Evolutionary conservation across 371 early-diverging fungal genomes (phyloP), one percentile per base, ranked within the genome.

Genomic region (Rhizopus arrhizus): DNA sequence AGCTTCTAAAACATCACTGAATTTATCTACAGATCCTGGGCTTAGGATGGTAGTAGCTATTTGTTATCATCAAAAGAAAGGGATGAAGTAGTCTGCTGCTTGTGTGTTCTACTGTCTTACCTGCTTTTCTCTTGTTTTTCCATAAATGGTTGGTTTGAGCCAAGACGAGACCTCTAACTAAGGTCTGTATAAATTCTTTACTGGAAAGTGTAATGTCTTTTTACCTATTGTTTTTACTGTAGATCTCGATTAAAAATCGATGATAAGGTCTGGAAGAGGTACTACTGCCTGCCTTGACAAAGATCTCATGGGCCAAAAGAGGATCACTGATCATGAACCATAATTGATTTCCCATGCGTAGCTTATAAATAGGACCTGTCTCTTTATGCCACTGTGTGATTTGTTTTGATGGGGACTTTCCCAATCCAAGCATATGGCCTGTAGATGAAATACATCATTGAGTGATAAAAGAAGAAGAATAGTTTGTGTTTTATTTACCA

Each of bases 321-420:
- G 66, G 66, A 48, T 61, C 62, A 31, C 36, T 32, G 1, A 66
- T 42, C 35, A 61, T 15, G 32, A 58, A 22, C 66, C 62, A 66
- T 1, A 12, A 43, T 13, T 66, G 46, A 1, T 43, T 43, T 0
- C 66, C 66, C 66, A 66, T 66, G 5, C 40, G 28, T 9, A 66
- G 5, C 15, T 55, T 47, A 3, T 61, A 10, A 16, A 66, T 61
- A 38, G 62, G 62, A 29, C 62, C 62, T 6, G 46, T 29, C 41
- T 60, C 52, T 33, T 56, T 45, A 56, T 65, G 65, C 65, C 65
- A 65, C 10, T 60, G 31, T 5, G 57, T 7, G 16, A 60, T 56
- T 16, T 40, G 49, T 31, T 28, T 49, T 10, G 49, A 43, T 36
- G 60, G 52, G 4, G 29, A 3, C 1, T 28, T 32, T 2, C 60